phyloP scores from a whole-genome alignment of 2,329 filamentous ascomycete species.

The Clathrospora elynae region DNA sequence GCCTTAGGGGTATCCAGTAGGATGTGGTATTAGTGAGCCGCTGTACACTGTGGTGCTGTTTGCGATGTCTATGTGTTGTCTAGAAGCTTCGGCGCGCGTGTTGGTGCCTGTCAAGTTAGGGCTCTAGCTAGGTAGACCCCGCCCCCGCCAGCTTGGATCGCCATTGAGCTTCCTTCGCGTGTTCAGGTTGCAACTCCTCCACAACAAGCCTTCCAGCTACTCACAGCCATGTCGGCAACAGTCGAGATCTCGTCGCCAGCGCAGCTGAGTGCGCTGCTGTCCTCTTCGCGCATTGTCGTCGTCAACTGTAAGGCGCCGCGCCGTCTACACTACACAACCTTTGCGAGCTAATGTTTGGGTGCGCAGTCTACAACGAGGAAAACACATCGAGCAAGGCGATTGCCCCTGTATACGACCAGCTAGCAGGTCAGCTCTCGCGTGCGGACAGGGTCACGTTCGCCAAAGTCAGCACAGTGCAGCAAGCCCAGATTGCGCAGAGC shows the following conservation, averaged over 20 bases:
- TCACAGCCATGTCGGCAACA: constrained; percentile 51
- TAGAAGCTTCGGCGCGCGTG: constrained; percentile 33
- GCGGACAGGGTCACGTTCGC: constrained; percentile 78
- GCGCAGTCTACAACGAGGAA: constrained; percentile 83
- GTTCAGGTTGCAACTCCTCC: constrained; percentile 22
- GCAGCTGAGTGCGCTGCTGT: constrained; percentile 63
- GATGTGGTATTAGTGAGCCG: not conserved
- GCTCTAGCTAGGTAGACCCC: constrained; percentile 14
- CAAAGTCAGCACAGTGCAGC: constrained; percentile 82
- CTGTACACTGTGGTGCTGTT: constrained; percentile 17
- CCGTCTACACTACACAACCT: constrained; percentile 22
- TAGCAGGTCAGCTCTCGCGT: constrained; percentile 72
- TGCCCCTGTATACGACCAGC: constrained; percentile 78
- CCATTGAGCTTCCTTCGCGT: constrained; percentile 9
- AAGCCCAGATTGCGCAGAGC: constrained; percentile 72
- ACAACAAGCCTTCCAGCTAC: constrained; percentile 19
- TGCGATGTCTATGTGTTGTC: too few species aligned
- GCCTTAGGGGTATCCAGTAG: too few species aligned
- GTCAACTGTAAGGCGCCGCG: constrained; percentile 74
- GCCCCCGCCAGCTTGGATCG: constrained; percentile 28
- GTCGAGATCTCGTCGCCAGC: constrained; percentile 52
- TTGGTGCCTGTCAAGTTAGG: constrained; percentile 22
- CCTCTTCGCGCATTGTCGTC: constrained; percentile 77
- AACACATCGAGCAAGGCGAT: constrained; percentile 84
- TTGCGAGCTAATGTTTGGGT: constrained; percentile 27